phyloP scores from a whole-genome alignment of 2,329 filamentous ascomycete species.

The Claviceps sp. region DNA sequence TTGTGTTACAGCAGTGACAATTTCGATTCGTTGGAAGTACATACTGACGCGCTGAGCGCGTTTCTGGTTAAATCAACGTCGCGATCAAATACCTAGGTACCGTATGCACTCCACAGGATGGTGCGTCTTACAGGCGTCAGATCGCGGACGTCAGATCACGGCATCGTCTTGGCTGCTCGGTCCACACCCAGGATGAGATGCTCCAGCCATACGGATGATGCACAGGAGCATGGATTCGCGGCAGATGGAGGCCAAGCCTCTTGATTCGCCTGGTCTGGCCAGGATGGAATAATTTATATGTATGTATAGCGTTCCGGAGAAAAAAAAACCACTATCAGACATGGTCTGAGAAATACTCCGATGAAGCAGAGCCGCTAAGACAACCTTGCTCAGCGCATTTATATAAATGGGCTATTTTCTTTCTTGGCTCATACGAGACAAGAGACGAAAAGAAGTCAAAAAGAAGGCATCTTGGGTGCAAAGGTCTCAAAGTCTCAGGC shows the following conservation, averaged over 20 bases:
- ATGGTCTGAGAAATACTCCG: background rate
- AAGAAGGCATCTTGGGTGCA: background rate
- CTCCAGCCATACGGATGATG: background rate
- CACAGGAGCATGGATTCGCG: slow-evolving; percentile 1
- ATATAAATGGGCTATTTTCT: background rate
- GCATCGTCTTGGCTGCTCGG: background rate
- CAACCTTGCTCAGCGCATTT: background rate
- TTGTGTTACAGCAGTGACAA: too few relatives aligned
- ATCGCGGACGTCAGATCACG: too few relatives aligned
- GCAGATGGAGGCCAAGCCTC: slow-evolving; percentile 3
- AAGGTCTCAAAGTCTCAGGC: background rate
- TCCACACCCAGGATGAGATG: background rate
- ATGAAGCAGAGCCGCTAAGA: background rate
- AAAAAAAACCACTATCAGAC: background rate
- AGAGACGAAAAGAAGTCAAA: background rate
- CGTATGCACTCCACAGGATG: too few relatives aligned
- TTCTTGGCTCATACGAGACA: background rate
- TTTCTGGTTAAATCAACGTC: too few relatives aligned
- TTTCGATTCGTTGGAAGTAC: too few relatives aligned
- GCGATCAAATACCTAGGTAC: too few relatives aligned
- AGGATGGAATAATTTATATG: background rate
- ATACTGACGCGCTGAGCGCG: too few relatives aligned
- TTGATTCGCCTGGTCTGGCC: background rate
- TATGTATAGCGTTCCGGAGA: slow-evolving; percentile 1
- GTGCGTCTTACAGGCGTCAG: too few relatives aligned